These are phyloP conservation scores for Metarhizium rileyi DNA, from an alignment of 2,329 filamentous ascomycete genomes.

Conservation along the genomic window DNA sequence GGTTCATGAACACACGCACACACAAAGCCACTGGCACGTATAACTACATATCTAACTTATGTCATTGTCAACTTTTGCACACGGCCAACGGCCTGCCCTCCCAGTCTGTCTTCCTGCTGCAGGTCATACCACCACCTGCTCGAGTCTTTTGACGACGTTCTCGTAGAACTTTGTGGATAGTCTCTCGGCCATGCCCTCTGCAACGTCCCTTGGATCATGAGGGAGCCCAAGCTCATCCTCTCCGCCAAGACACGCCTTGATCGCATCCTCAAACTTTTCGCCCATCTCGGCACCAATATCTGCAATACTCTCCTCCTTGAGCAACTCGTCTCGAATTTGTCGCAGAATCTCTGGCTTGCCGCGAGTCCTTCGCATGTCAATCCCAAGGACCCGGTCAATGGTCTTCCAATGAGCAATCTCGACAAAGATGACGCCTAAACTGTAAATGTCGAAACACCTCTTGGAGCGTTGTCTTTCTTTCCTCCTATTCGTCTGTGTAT, in stretches of 20 bases:
- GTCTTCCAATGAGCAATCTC: constrained; percentile 45
- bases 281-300: constrained; percentile 30
- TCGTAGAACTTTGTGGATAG: constrained; percentile 33
- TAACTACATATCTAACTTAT: too few species aligned
- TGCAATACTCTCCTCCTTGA: constrained; percentile 19
- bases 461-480: constrained; percentile 26
- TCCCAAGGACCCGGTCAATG: constrained; percentile 32
- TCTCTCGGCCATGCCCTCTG: constrained; percentile 27
- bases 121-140: constrained; percentile 23
- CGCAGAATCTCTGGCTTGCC: constrained; percentile 28
- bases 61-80: too few species aligned
- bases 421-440: constrained; percentile 40
- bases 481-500: constrained; percentile 26
- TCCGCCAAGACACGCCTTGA: constrained; percentile 26
- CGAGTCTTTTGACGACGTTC: constrained; percentile 33
- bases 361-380: constrained; percentile 24
- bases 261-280: constrained; percentile 28
- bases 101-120: neutral
- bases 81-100: too few species aligned
- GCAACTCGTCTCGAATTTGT: constrained; percentile 23
- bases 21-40: too few species aligned
- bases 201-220: constrained; percentile 30
- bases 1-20: too few species aligned
- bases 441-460: constrained; percentile 43
- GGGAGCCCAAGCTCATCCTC: constrained; percentile 26